phyloP scores from a whole-genome alignment of 2,329 filamentous ascomycete genomes.

The Aspergillus fijiensis region DNA sequence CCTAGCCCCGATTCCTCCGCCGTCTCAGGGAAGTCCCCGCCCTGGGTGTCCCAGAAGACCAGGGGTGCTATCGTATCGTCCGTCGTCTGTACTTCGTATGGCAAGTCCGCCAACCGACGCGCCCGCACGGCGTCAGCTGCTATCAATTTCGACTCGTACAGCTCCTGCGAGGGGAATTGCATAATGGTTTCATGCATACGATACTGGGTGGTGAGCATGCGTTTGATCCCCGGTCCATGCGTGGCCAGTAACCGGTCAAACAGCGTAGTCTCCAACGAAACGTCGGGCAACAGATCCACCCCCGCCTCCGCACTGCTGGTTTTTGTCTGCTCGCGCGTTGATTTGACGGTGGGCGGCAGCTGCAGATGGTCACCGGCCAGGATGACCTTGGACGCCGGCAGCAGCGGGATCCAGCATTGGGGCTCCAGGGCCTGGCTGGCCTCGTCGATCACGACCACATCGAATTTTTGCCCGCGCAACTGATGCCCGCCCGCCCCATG shows the following conservation, averaged over 20 bases:
- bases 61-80: conserved; percentile 87
- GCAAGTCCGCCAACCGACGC: conserved; percentile 72
- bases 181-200: conserved; percentile 97
- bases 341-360: conserved; percentile 92
- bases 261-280: conserved; percentile 80
- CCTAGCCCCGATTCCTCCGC: conserved; percentile 68
- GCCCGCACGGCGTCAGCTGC: conserved; percentile 76
- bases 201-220: conserved; percentile 95
- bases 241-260: conserved; percentile 84
- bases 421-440: conserved; percentile 94
- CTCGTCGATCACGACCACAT: conserved; percentile 94
- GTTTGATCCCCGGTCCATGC: conserved; percentile 80
- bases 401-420: conserved; percentile 91
- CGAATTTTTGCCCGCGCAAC: conserved; percentile 75
- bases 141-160: conserved; percentile 79
- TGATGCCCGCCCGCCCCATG: conserved; percentile 89
- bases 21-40: conserved; percentile 84
- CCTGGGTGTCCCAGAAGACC: conserved; percentile 94
- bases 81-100: conserved; percentile 72
- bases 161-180: conserved; percentile 83
- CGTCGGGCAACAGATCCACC: conserved; percentile 45
- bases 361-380: conserved; percentile 94
- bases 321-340: conserved; percentile 48
- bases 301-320: conserved; percentile 51
- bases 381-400: conserved; percentile 77